Evolutionary conservation across 305 asterid genomes (phyloP), one percentile per base, ranked within the genome.

Genomic region (Lippia alba): DNA sequence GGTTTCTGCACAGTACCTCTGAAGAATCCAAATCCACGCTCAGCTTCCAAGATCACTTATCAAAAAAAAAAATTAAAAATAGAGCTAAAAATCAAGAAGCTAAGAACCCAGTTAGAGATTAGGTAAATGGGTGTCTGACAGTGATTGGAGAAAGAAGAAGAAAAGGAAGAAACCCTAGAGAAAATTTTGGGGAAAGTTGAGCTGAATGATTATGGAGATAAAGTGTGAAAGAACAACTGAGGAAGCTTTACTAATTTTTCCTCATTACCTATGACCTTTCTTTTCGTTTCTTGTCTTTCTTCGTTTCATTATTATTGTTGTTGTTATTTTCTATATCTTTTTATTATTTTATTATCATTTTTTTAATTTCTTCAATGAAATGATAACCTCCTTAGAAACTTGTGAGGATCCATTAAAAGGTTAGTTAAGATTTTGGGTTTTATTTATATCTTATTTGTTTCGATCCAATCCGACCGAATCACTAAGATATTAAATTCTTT

Each of bases 111-210:
- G 24, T 39, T 4, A n/a, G 46, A 69, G 40, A 58, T 61, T 39
- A 56, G 71, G 40, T 53, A 15, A 46, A 36, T 4, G 58, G 8
- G 56, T 30, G 71, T 55, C 64, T 74, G 67, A 10, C 12, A 39
- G 57, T 56, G 71, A 74, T 36, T 53, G 67, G 64, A 30, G 18
- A 64, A 72, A 63, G 36, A 51, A 51, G 41, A 17, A 33, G 32
- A 64, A 69, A 64, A 69, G 46, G 19, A 10, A 69, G 61, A 54
- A 74, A 44, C 50, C 74, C 83, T 39, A 46, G 51, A 56, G 14
- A 65, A 53, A 65, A 48, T 74, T 74, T 76, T 6, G 49, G 83
- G 83, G 79, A 79, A 79, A 74, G 83, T 74, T 66, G 79, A 74
- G 77, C 69, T 78, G 77, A 78, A 74, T 70, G 74, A 78, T 78